A percentile compares a stretch with the other conserved stretches of the same genome.
Evolutionary conservation across 106 monocot species (phyloP).

Genomic region (Dendrobium chrysotoxum): DNA sequence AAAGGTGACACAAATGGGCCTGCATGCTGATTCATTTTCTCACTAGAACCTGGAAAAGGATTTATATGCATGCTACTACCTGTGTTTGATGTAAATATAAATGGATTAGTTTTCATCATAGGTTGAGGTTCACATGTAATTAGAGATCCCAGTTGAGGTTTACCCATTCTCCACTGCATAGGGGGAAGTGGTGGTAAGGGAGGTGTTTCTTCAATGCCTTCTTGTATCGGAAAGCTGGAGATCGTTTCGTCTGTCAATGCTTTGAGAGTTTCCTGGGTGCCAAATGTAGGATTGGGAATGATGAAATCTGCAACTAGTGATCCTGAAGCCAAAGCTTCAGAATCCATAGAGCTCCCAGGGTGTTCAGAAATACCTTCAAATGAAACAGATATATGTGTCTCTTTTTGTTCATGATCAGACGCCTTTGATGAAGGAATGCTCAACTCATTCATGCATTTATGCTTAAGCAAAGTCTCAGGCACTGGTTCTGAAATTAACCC

Average conservation of each 20-base stretch:
- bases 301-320: not conserved
- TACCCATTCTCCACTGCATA: constrained; percentile 81
- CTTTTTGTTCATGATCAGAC: not conserved
- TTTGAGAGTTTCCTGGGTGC: not conserved
- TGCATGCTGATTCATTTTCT: constrained; percentile 9
- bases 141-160: constrained; percentile 27
- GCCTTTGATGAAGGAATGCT: constrained; percentile 10
- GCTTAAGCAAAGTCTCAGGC: not conserved
- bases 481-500: constrained; percentile 12
- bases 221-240: constrained; percentile 12
- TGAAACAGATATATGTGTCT: constrained; percentile 6
- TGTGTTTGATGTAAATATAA: not conserved
- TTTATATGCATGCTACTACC: not conserved
- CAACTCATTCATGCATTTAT: constrained; percentile 4
- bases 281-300: not conserved
- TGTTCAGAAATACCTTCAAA: constrained; percentile 13
- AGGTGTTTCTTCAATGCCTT: constrained; percentile 41
- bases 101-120: constrained; percentile 4
- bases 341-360: constrained; percentile 4
- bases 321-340: constrained; percentile 9
- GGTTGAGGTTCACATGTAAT: constrained; percentile 9
- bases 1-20: constrained; percentile 7
- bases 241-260: not conserved
- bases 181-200: constrained; percentile 90
- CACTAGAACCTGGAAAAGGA: not conserved